Base-by-base conservation (phyloP, 2,329 filamentous ascomycete genomes). In the Claviceps sp. region DNA sequence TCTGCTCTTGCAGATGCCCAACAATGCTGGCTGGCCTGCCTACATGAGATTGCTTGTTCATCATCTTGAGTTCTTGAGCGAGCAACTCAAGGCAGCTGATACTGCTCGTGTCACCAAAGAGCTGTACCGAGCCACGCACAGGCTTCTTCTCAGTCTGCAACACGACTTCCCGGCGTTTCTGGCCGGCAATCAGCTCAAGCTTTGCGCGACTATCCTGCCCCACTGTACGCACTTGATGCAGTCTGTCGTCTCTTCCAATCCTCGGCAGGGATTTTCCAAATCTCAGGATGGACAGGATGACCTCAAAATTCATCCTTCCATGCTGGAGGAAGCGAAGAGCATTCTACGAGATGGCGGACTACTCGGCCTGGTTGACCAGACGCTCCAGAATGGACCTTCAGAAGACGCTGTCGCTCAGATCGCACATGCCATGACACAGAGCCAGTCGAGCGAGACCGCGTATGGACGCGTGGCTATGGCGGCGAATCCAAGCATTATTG, bases 121-220 rank as follows among this genome's bases (percentile, higher is more conserved):
- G 51, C 80, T 95, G 55, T 96, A 95, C 66, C 84, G 88, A 55
- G 88, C 85, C 8, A 81, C 86, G 1, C 72, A 95, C 47, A 89
- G 94, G 62, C 79, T 96, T 54, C 71, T 97, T 51, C 72, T 95
- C 37, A 78, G 95, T 50, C 72, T 98, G 50, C 87, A 95, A 59
- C 93, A 97, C 63, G 93, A 98, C 66, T 97, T 88, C 67, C 86
- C 91, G 0, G 89, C 96, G 52, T 98, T 95, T 67, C 71, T 98
- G 43, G 85, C 87, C 5, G 87, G 90, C 60, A 88, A 95, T 65
- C 87, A 95, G 63, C 81, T 87, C 58, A 80, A 82, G 58, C 79
- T 98, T 50, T 89, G 85, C 70, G 84, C 86, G 59, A 82, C 81
- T 61, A 85, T 97, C 53, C 87, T 90, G 1, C 79, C 82, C 49